Evolutionary conservation across 768 basidiomycete species (phyloP).

Genomic region (Boletus subcaerulescens): DNA sequence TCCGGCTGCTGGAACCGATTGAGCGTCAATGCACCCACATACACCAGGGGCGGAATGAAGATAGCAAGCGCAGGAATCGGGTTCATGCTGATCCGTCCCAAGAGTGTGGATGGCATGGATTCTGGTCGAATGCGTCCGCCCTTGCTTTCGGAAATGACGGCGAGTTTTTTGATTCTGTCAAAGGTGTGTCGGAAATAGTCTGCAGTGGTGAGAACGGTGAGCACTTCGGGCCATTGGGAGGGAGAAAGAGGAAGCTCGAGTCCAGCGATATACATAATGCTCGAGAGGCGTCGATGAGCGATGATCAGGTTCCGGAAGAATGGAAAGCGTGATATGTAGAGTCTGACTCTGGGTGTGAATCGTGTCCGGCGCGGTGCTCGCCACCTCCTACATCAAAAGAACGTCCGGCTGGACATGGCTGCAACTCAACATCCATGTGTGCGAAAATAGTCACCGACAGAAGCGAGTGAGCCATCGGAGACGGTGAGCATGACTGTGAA

Average conservation of each 20-base stretch:
- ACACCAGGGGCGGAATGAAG: constrained; percentile 21
- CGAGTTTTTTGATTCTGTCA: not conserved
- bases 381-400: too few relatives aligned
- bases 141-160: constrained; percentile 2
- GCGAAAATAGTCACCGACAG: too few relatives aligned
- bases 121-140: constrained; percentile 18
- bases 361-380: too few relatives aligned
- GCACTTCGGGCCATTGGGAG: constrained; percentile 10
- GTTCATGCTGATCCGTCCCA: constrained; percentile 19
- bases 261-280: constrained; percentile 17
- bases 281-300: too few relatives aligned
- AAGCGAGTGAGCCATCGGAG: too few relatives aligned
- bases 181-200: constrained; percentile 2
- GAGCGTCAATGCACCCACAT: constrained; percentile 19
- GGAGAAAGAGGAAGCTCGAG: constrained; percentile 3
- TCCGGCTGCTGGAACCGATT: constrained; percentile 28
- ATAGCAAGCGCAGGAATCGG: constrained; percentile 22
- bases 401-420: too few relatives aligned
- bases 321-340: too few relatives aligned
- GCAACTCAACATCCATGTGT: too few relatives aligned
- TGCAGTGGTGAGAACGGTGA: constrained; percentile 15
- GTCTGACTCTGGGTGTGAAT: too few relatives aligned
- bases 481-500: too few relatives aligned
- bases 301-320: too few relatives aligned
- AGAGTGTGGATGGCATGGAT: constrained; percentile 10